phyloP scores from a whole-genome alignment of 2,329 filamentous ascomycete species.

The Cladophialophora yegresii region DNA sequence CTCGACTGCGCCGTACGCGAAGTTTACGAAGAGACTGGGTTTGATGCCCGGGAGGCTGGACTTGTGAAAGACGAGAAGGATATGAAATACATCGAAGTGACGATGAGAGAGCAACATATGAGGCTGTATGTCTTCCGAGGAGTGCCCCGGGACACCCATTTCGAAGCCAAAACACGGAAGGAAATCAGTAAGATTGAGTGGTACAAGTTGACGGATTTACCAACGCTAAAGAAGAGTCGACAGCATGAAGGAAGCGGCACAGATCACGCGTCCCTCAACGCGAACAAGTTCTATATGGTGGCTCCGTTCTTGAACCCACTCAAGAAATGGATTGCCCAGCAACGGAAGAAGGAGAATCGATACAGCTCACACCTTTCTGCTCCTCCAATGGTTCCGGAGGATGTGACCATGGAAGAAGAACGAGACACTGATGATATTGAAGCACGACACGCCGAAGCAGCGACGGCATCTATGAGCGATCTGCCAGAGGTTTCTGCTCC shows the following conservation, averaged over 20 bases:
- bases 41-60: constrained; percentile 74
- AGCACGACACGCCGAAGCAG: constrained; percentile 30
- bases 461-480: constrained; percentile 41
- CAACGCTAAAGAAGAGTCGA: constrained; percentile 74
- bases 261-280: constrained; percentile 60
- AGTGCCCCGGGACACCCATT: constrained; percentile 81
- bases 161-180: constrained; percentile 88
- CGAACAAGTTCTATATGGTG: constrained; percentile 97
- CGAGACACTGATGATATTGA: constrained; percentile 28
- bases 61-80: constrained; percentile 71
- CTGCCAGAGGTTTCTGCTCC: constrained; percentile 44
- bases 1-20: constrained; percentile 91
- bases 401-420: constrained; percentile 34
- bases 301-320: constrained; percentile 84
- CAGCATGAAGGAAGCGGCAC: constrained; percentile 57
- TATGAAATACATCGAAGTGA: constrained; percentile 82
- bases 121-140: constrained; percentile 88
- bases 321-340: constrained; percentile 86
- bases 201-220: constrained; percentile 87
- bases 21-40: constrained; percentile 94
- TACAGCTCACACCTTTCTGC: constrained; percentile 56
- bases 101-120: constrained; percentile 90
- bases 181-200: constrained; percentile 97
- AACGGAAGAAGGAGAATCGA: constrained; percentile 67
- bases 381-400: constrained; percentile 33